phyloP scores from a whole-genome alignment of 1,284 basidiomycete species.

The Ustilago shanxiensis region DNA sequence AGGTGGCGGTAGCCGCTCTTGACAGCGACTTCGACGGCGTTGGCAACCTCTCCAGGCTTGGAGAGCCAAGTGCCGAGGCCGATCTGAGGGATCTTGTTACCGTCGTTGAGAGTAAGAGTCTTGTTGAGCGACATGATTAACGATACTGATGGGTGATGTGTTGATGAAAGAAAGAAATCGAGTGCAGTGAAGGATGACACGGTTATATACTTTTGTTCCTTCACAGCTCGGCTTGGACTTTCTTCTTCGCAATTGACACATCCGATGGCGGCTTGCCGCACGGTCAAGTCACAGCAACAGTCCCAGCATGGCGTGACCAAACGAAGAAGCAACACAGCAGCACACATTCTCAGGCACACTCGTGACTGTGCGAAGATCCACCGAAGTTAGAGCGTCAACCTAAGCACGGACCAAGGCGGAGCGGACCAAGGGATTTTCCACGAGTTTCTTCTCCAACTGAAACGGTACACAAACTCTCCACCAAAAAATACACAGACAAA shows the following conservation, averaged over 20 bases:
- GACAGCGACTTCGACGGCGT: slow-evolving; percentile 72
- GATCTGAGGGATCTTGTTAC: slow-evolving; percentile 67
- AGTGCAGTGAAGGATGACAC: background rate
- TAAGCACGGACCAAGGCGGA: slow-evolving; percentile 25
- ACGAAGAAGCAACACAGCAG: background rate
- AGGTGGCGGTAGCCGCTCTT: slow-evolving; percentile 67
- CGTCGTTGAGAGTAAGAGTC: slow-evolving; percentile 65
- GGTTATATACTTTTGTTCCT: slow-evolving; percentile 24
- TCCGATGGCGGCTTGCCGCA: background rate
- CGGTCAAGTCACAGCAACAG: background rate
- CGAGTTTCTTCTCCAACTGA: slow-evolving; percentile 15
- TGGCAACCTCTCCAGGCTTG: slow-evolving; percentile 81
- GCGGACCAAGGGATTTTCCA: slow-evolving; percentile 12
- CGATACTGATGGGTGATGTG: background rate
- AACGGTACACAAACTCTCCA: background rate
- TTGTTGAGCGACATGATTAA: slow-evolving; percentile 58
- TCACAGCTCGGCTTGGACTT: background rate
- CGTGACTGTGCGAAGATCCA: background rate
- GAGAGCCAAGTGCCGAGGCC: slow-evolving; percentile 88
- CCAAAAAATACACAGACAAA: background rate
- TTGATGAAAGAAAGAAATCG: background rate
- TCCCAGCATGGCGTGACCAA: slow-evolving; percentile 9
- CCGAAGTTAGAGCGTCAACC: slow-evolving; percentile 15
- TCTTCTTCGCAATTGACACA: background rate
- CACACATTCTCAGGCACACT: background rate